Evolutionary conservation across 768 basidiomycete genomes (phyloP).

Genomic region (Amanita rubescens): DNA sequence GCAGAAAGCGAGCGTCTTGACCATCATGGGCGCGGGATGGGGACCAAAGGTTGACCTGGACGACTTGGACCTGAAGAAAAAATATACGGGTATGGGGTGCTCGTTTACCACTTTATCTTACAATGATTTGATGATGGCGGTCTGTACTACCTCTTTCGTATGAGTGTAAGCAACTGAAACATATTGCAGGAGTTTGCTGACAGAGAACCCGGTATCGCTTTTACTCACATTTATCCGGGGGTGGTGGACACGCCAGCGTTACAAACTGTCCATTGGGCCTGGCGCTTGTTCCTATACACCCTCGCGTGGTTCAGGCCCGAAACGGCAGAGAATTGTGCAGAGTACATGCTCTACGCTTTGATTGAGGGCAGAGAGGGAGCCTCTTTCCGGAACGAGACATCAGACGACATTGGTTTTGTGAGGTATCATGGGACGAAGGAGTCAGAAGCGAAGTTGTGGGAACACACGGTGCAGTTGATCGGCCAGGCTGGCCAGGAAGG

Average conservation of each 20-base stretch:
- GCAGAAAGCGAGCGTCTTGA: slow-evolving; percentile 28
- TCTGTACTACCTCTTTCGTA: slow-evolving; percentile 12
- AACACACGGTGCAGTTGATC: slow-evolving; percentile 13
- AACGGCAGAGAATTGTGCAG: too few species aligned
- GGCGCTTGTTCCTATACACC: slow-evolving; percentile 14
- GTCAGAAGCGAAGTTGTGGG: too few species aligned
- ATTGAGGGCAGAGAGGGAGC: slow-evolving; percentile 17
- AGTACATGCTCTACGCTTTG: too few species aligned
- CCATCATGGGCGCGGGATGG: too few species aligned
- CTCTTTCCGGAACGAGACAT: not conserved
- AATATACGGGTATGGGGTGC: slow-evolving; percentile 20
- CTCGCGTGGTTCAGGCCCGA: too few species aligned
- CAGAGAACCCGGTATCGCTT: slow-evolving; percentile 31
- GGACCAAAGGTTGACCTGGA: too few species aligned
- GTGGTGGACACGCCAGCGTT: too few species aligned
- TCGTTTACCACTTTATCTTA: slow-evolving; percentile 23
- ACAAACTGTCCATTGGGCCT: slow-evolving; percentile 14
- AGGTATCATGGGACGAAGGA: too few species aligned
- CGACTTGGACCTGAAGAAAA: slow-evolving; percentile 31
- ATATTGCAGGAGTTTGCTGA: slow-evolving; percentile 29
- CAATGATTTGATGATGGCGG: slow-evolving; percentile 32
- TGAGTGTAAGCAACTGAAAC: not conserved
- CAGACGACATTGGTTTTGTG: too few species aligned
- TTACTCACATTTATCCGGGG: too few species aligned
- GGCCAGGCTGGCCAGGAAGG: not conserved